phyloP scores from a whole-genome alignment of 1,284 basidiomycete genomes.

The Pterulicium gracile region DNA sequence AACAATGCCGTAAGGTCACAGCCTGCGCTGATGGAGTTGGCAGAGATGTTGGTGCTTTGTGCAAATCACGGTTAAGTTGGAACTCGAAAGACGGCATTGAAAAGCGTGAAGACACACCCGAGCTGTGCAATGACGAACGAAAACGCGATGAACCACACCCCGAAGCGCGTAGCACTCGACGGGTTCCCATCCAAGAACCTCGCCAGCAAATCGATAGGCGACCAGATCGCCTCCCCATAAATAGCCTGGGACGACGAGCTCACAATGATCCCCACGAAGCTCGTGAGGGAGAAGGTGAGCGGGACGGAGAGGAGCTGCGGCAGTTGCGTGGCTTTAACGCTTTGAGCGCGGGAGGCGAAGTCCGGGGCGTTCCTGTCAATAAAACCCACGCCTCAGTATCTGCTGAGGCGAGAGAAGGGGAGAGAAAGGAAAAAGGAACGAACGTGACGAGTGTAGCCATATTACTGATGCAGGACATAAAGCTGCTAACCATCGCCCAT shows the following conservation, averaged over 20 bases:
- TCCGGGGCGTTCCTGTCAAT: conserved; percentile 58
- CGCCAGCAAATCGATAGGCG: conserved; percentile 63
- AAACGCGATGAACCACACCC: conserved; percentile 68
- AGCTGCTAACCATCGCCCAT: conserved; percentile 72
- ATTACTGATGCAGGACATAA: conserved; percentile 76
- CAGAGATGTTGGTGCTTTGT: conserved; percentile 65
- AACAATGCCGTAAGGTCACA: conserved; percentile 76
- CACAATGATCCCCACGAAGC: conserved; percentile 79
- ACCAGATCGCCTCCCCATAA: conserved; percentile 74
- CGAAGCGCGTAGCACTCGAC: conserved; percentile 54
- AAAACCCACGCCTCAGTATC: conserved; percentile 3
- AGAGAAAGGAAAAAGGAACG: conserved; percentile 13
- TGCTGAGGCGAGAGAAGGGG: conserved; percentile 1
- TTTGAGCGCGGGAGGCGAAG: conserved; percentile 66
- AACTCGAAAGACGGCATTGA: not conserved
- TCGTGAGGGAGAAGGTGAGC: conserved; percentile 65
- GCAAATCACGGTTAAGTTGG: not conserved
- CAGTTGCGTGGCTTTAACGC: conserved; percentile 55
- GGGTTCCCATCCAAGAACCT: conserved; percentile 59
- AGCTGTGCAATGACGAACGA: conserved; percentile 69
- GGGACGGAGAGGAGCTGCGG: conserved; percentile 72
- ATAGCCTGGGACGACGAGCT: conserved; percentile 70
- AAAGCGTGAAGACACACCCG: conserved; percentile 14
- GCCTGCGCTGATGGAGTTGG: conserved; percentile 79
- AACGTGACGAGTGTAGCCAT: conserved; percentile 68